These are phyloP conservation scores for Penicillium sp. DNA, from an alignment of 2,329 filamentous ascomycete species.

Conservation along the genomic window DNA sequence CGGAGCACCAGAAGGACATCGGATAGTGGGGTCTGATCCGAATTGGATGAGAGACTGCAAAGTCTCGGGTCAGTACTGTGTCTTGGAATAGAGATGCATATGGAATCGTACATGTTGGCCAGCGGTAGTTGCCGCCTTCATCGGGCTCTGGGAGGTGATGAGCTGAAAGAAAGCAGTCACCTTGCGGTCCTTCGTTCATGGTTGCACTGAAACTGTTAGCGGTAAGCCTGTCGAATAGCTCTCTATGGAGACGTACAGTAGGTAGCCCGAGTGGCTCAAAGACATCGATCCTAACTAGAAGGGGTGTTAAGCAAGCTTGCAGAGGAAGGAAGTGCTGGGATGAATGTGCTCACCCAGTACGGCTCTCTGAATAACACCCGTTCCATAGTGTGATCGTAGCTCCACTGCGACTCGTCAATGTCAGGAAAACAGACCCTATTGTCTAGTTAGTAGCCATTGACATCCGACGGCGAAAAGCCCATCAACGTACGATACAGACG, in stretches of 20 bases:
- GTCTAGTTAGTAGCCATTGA: conserved; percentile 2
- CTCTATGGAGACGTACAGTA: conserved; percentile 29
- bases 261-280: conserved; percentile 36
- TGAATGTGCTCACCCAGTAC: conserved; percentile 29
- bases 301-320: conserved; percentile 1
- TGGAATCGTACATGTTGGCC: conserved; percentile 31
- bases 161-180: conserved; percentile 35
- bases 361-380: conserved; percentile 33
- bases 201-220: conserved; percentile 33
- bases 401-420: conserved; percentile 32
- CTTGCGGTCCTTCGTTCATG: conserved; percentile 37
- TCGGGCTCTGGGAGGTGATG: conserved; percentile 35
- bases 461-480: background rate
- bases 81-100: background rate
- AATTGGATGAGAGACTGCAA: conserved; percentile 28
- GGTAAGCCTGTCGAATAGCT: background rate
- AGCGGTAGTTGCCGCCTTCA: conserved; percentile 34
- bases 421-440: conserved; percentile 36
- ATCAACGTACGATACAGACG: conserved; percentile 34
- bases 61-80: background rate
- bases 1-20: conserved; percentile 39
- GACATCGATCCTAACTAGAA: conserved; percentile 39
- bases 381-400: conserved; percentile 36
- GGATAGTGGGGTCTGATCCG: conserved; percentile 26
- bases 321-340: background rate